Percentiles rank a stretch among this genome's conserved stretches.
Conservation (phyloP, 192 early-diverging fungal species). For the Borealophlyctis nickersoniae region DNA sequence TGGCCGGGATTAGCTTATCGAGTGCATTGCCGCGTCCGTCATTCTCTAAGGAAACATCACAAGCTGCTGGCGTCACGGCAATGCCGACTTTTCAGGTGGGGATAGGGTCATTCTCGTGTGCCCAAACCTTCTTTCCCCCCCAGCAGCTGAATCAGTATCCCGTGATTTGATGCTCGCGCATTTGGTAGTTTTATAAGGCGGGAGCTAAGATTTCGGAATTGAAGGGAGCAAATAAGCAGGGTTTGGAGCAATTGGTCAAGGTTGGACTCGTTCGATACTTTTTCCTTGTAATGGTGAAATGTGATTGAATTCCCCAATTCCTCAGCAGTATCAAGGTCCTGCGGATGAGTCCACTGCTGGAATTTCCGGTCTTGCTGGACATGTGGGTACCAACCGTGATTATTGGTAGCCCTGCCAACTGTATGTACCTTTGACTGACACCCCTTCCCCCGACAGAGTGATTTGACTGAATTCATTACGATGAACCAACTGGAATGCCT, state of each 20-base stretch:
- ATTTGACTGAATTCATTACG: slow-evolving; percentile 40
- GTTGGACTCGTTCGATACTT: slow-evolving; percentile 9
- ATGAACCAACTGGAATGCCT: slow-evolving; percentile 59
- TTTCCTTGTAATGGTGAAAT: not conserved
- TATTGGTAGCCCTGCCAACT: too few relatives aligned
- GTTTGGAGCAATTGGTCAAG: slow-evolving; percentile 62
- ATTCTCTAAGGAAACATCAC: slow-evolving; percentile 25
- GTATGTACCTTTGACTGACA: too few relatives aligned
- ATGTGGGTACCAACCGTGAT: too few relatives aligned
- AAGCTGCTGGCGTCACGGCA: slow-evolving; percentile 31
- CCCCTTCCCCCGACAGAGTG: slow-evolving; percentile 22
- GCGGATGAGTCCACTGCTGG: slow-evolving; percentile 16
- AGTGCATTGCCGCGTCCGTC: not conserved
- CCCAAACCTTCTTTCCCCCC: too few relatives aligned
- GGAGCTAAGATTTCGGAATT: slow-evolving; percentile 72
- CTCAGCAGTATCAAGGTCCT: slow-evolving; percentile 34
- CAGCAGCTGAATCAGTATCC: not conserved
- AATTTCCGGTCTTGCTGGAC: not conserved
- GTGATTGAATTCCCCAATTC: slow-evolving; percentile 2
- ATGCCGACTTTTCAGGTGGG: slow-evolving; percentile 79
- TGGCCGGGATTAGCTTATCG: not conserved
- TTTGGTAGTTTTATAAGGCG: slow-evolving; percentile 62
- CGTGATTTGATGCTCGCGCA: not conserved
- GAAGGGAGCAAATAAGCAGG: slow-evolving; percentile 72
- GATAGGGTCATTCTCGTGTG: not conserved